Base-by-base conservation (phyloP, 2,329 filamentous ascomycete genomes). In the Aspergillus pseudoglaucus region DNA sequence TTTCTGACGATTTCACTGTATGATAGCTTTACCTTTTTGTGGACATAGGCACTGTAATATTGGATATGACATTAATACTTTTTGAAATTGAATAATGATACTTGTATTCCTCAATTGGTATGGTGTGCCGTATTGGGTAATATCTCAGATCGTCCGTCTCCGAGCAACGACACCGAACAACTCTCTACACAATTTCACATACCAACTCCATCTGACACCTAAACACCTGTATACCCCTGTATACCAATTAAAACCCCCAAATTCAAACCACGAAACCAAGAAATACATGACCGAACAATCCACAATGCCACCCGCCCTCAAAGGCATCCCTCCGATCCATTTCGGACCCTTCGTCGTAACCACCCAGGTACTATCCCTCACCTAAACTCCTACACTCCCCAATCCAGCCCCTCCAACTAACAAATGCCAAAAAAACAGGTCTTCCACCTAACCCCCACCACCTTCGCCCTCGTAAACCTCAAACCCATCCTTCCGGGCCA, bases 401-500 rank as follows among this genome's bases (percentile, higher is more conserved):
- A 14, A 20, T 42, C 15, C 18, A 22, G 30, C 18, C 20, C 42
- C 40, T 20, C 20, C 20, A 20, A 20, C 20, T 20, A 20, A 20
- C 20, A 3, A 50, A 49, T 37, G 15, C 46, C 44, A 42, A 2
- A 30, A 22, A 40, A 37, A 25, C 57, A 96, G 87, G 88, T 96
- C 73, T 97, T 97, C 75, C 81, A 94, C 69, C 76, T 77, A 55
- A 95, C 90, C 1, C 77, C 80, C 0, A 78, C 86, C 60, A 88
- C 85, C 58, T 96, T 90, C 73, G 90, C 88, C 46, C 78, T 97
- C 53, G 90, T 97, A 49, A 98, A 98, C 72, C 82, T 97, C 65
- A 96, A 95, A 71, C 93, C 93, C 20, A 81, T 98, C 33, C 79
- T 96, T 1, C 90, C 90, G 0, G 93, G 93, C 48, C 93, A 98